Base-by-base conservation (phyloP, 164 flowering plant species). In the Saururus chinensis region DNA sequence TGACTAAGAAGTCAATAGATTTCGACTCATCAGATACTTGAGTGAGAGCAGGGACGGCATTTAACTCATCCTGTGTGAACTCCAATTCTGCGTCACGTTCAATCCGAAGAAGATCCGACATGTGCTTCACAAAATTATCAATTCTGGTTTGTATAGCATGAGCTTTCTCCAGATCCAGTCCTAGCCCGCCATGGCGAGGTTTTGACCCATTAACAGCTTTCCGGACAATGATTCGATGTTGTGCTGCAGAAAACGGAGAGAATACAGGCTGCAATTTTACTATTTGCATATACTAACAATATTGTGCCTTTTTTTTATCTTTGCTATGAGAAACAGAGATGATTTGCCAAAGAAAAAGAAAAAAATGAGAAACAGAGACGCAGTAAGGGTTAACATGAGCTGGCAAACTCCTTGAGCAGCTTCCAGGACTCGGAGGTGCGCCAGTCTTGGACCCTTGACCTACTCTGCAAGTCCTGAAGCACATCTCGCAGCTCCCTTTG, bases 51-150 rank as follows among this genome's bases (percentile, higher is more conserved):
- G 97, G 95, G 42, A 85, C 81, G 30, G 90, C 95, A 72, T 92
- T 68, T 73, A 92, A 67, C 72, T 92, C 98, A 69, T 88, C 92
- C 74, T 87, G 96, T 0, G 98, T 92, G 49, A 79, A 87, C 65
- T 92, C 98, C 76, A 92, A 65, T 62, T 92, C 98, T 22, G 92
- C 76, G 71, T 92, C 98, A 69, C 98, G 83, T 70, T 92, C 98
- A 25, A 92, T 78, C 0, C 80, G 85, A 63, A 92, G 89, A 7
- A 92, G 74, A 25, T 80, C 84, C 0, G 98, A 83, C 96, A 92
- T 88, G 3, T 52, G 66, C 54, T 73, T 71, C 10, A 82, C 76
- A 55, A 87, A 92, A n/a, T 82, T 80, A 24, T 88, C 87, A 59
- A 91, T 85, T 71, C 83, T 82, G 62, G 66, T 53, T 74, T 92